These are phyloP conservation scores for Fusarium penzigii DNA, from an alignment of 2,329 filamentous ascomycete genomes.

Conservation along the genomic window DNA sequence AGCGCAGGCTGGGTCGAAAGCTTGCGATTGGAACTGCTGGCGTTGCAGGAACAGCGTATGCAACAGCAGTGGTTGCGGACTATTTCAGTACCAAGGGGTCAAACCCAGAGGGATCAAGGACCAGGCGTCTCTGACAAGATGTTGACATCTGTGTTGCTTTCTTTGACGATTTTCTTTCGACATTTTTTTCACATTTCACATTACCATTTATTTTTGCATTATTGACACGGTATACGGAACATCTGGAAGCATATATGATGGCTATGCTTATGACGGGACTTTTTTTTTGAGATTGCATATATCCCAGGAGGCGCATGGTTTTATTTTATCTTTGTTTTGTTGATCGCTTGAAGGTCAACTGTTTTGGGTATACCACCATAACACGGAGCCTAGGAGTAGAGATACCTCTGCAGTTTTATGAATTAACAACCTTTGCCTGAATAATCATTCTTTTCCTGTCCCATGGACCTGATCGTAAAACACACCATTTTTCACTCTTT, in stretches of 20 bases:
- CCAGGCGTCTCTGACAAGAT: constrained; percentile 1
- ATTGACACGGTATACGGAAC: not conserved
- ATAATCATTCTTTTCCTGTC: not conserved
- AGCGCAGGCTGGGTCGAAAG: constrained; percentile 46
- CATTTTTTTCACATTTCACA: not conserved
- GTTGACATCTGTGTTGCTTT: not conserved
- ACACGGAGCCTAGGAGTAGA: not conserved
- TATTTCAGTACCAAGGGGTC: constrained; percentile 52
- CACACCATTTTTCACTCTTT: not conserved
- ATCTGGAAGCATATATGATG: not conserved
- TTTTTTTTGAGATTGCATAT: not conserved
- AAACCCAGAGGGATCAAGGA: constrained; percentile 25
- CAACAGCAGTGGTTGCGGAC: constrained; percentile 59
- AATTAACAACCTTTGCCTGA: not conserved
- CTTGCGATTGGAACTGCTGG: constrained; percentile 55
- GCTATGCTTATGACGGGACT: not conserved
- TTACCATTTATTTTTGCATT: not conserved
- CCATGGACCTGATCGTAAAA: too few relatives aligned
- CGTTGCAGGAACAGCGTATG: constrained; percentile 58
- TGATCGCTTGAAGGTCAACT: not conserved
- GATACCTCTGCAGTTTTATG: not conserved
- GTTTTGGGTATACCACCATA: not conserved
- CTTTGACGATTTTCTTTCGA: not conserved
- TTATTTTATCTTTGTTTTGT: not conserved
- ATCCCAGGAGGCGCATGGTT: not conserved